These are phyloP conservation scores for Sporothrix schenckii DNA, from an alignment of 2,329 filamentous ascomycete genomes.

Conservation along the genomic window DNA sequence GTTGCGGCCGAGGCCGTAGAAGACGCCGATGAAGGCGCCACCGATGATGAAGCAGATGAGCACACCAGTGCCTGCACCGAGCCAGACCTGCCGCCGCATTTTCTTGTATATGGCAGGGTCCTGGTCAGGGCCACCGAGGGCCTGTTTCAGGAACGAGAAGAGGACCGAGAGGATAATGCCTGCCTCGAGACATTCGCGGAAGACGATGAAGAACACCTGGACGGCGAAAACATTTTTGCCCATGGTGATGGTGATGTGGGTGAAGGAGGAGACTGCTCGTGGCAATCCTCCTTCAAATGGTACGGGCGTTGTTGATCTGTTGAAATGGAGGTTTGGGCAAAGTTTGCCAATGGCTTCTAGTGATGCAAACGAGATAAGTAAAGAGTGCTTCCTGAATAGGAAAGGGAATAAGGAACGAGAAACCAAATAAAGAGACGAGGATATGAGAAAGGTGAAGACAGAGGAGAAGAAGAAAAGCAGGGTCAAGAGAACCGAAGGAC, in stretches of 20 bases:
- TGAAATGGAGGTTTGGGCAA: neutral
- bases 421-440: neutral
- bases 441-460: neutral
- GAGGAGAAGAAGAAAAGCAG: neutral
- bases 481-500: neutral
- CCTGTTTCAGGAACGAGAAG: slow-evolving; percentile 82
- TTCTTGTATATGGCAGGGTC: slow-evolving; percentile 68
- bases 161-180: slow-evolving; percentile 86
- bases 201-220: slow-evolving; percentile 87
- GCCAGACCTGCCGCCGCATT: slow-evolving; percentile 72
- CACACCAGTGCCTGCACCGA: slow-evolving; percentile 62
- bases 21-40: slow-evolving; percentile 67
- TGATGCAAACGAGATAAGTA: slow-evolving; percentile 17
- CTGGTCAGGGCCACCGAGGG: slow-evolving; percentile 64
- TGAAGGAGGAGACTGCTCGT: slow-evolving; percentile 17
- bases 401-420: neutral
- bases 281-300: slow-evolving; percentile 27
- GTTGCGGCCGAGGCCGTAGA: slow-evolving; percentile 69
- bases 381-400: slow-evolving; percentile 3
- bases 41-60: slow-evolving; percentile 65
- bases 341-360: neutral
- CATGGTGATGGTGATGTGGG: slow-evolving; percentile 45
- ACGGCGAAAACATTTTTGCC: slow-evolving; percentile 74
- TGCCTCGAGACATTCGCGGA: slow-evolving; percentile 81
- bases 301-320: neutral